Evolutionary conservation across 441 rosid genomes (phyloP).

Genomic region (Erysimum pusillum): DNA sequence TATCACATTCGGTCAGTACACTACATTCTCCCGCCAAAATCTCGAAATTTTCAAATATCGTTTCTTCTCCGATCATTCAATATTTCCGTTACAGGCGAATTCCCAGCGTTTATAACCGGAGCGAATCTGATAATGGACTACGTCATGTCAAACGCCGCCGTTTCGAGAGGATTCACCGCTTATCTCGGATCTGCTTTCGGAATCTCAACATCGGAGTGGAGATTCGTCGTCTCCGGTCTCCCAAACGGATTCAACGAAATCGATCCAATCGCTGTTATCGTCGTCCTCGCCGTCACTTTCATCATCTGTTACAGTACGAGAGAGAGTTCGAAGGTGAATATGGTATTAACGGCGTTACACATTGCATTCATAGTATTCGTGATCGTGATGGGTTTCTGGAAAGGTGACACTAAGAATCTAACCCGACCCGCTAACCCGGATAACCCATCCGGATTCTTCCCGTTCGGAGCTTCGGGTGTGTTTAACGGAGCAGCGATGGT

Average conservation of each 20-base stretch:
- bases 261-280: conserved; percentile 66
- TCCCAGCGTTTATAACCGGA: conserved; percentile 86
- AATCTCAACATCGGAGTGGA: conserved; percentile 68
- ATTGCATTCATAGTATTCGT: conserved; percentile 77
- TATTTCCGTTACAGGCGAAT: conserved; percentile 62
- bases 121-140: conserved; percentile 85
- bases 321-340: conserved; percentile 81
- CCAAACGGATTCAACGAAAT: conserved; percentile 87
- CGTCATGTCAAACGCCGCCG: conserved; percentile 94
- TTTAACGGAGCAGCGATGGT: conserved; percentile 87
- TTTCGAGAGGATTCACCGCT: conserved; percentile 78
- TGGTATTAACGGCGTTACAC: conserved; percentile 78
- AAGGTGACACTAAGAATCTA: conserved; percentile 69
- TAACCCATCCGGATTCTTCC: conserved; percentile 73
- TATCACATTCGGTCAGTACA: conserved; percentile 73
- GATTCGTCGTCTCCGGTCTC: conserved; percentile 60
- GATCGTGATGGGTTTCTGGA: conserved; percentile 76
- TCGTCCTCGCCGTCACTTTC: conserved; percentile 69
- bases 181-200: conserved; percentile 76
- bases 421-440: conserved; percentile 63
- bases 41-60: conserved; percentile 5
- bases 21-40: conserved; percentile 24
- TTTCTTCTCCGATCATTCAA: not conserved
- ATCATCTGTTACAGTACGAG: conserved; percentile 81
- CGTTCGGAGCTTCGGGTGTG: conserved; percentile 75